Base-by-base conservation (phyloP, 305 asterid genomes). In the Fraxinus ornus region DNA sequence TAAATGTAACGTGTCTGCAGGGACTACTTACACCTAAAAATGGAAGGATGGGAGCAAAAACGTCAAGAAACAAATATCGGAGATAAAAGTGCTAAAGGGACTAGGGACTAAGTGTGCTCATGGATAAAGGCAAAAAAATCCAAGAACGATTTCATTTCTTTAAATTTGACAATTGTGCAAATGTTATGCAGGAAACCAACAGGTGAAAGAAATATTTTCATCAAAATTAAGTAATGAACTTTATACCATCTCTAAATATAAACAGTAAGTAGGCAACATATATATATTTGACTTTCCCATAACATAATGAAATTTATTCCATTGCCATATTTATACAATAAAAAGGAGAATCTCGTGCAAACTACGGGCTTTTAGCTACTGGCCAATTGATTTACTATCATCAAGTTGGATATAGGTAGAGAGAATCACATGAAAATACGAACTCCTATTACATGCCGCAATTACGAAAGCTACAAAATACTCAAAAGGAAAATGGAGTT, bases 401-500 rank as follows among this genome's bases (percentile, higher is more conserved):
- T 55, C 66, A n/a, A 6, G 66, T 55, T 55, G 66, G 66, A 55
- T 55, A 55, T n/a, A 55, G 66, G 66, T 19, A 55, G 26, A 55
- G 6, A 55, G 66, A 55, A n/a, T 7, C 66, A 55, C 9, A n/a
- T n/a, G 66, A 55, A n/a, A n/a, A n/a, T 55, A n/a, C 24, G 22
- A 19, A 55, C 66, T 5, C 66, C 10, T 55, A 15, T 5, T 52
- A 15, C 66, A 55, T n/a, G 24, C 66, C n/a, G 26, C 35, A 19
- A 39, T 75, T 22, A 26, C n/a, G 77, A 78, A 55, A 66, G 26
- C 26, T 57, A 57, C 66, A 57, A n/a, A 19, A 19, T 57, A 57
- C 68, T 30, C 4, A 47, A 79, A 79, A 74, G 33, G 75, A 30
- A 17, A 28, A 68, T 68, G 78, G 57, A 49, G 24, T 71, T 87